phyloP scores from a whole-genome alignment of 2,329 filamentous ascomycete genomes.

The Hymenotorrendiella dingleyae region DNA sequence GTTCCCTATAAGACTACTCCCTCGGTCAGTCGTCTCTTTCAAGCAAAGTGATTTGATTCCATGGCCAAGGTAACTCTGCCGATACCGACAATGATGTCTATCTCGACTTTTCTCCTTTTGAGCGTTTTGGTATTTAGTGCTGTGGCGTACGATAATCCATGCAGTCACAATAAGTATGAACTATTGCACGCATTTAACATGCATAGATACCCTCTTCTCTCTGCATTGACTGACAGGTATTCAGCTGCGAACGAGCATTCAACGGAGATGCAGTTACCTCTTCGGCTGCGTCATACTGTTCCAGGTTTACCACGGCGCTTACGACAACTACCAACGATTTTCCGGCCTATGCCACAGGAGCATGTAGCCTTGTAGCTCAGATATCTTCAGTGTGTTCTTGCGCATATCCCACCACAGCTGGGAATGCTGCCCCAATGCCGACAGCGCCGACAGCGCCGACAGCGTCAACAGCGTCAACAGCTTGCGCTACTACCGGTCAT shows the following conservation, averaged over 20 bases:
- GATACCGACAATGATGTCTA: too few relatives aligned
- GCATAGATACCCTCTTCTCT: too few relatives aligned
- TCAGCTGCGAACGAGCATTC: slow-evolving; percentile 15
- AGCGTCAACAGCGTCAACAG: neutral
- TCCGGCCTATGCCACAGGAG: slow-evolving; percentile 7
- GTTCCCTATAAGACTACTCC: too few relatives aligned
- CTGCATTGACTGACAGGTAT: neutral
- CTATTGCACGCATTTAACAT: too few relatives aligned
- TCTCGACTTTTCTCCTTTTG: too few relatives aligned
- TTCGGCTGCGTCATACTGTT: slow-evolving; percentile 12
- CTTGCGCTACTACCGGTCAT: slow-evolving; percentile 2
- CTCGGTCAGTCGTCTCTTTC: too few relatives aligned
- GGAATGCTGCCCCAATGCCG: neutral
- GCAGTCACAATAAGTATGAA: too few relatives aligned
- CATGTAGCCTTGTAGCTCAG: slow-evolving; percentile 1
- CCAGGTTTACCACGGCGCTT: slow-evolving; percentile 13
- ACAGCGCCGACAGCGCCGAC: neutral
- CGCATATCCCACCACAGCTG: slow-evolving; percentile 9
- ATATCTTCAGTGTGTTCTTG: slow-evolving; percentile 17
- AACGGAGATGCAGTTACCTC: slow-evolving; percentile 12
- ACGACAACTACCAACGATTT: slow-evolving; percentile 9
- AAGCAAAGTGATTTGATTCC: too few relatives aligned
- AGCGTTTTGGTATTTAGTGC: too few relatives aligned
- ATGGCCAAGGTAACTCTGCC: too few relatives aligned
- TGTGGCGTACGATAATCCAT: too few relatives aligned